Base-by-base conservation (phyloP, 2,329 filamentous ascomycete genomes). In the Ophiostoma ulmi region DNA sequence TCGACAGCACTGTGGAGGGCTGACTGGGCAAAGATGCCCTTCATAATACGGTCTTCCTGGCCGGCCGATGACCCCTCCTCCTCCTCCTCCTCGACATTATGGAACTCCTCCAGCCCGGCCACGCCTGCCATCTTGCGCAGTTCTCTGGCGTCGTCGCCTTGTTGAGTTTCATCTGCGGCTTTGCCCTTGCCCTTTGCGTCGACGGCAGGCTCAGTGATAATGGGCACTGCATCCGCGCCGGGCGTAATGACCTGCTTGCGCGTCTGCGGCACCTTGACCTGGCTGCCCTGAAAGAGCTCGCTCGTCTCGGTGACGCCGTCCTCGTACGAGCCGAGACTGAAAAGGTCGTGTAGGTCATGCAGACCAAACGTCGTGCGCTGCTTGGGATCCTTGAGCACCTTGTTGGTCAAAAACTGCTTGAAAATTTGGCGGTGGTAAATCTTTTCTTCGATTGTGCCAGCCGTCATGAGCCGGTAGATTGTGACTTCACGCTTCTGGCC, bases 361-460 rank as follows among this genome's bases (percentile, higher is more conserved):
- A 97, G 85, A 72, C 97, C 92, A 78, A 98, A 97, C 0, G 91
- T 93, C 74, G 95, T 92, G 31, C 92, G 89, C 79, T 98, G 94
- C 77, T 97, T 97, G 0, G 95, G 93, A 76, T 99, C 94, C 75
- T 91, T 94, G 68, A 99, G 80, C 7, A 99, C 94, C 79, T 98
- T 98, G 81, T 98, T 97, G 3, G 93, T 95, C 73, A 99, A 84
- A 77, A 98, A 97, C 76, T 98, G 94, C 80, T 99, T 99, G 84
- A 97, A 99, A 68, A 99, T 95, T 77, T 99, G 95, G 20, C 96
- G 91, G 79, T 99, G 94, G 74, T 98, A 99, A 39, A 99, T 99
- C 82, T 99, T 99, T 80, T 99, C 95, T 78, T 99, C 95, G 35
- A 99, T 99, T 0, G 96, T 99, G 1, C 95, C 95, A 5, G 94